phyloP scores from a whole-genome alignment of 805 yeast genomes.

The Zygosaccharomyces bisporus region DNA sequence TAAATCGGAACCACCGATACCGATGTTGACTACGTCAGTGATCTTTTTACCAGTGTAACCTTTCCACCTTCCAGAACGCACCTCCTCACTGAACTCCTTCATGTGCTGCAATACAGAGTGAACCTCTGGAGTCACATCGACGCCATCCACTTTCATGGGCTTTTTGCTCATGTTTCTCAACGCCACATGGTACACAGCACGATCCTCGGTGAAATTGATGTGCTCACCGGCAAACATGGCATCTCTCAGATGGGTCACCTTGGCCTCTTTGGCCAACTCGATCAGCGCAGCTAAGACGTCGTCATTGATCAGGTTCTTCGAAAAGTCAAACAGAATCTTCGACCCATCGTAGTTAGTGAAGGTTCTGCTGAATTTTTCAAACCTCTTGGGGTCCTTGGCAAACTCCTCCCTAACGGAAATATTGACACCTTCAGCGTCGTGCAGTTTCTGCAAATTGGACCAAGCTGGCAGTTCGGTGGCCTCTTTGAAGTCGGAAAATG shows the following conservation, averaged over 20 bases:
- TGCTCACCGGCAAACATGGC: constrained; percentile 89
- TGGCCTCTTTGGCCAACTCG: constrained; percentile 84
- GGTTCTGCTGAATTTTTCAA: constrained; percentile 68
- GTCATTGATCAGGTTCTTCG: constrained; percentile 89
- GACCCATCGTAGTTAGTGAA: constrained; percentile 85
- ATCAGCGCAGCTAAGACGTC: constrained; percentile 66
- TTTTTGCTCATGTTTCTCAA: constrained; percentile 86
- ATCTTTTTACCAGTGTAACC: constrained; percentile 95
- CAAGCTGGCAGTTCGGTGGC: constrained; percentile 79
- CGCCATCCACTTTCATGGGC: constrained; percentile 85
- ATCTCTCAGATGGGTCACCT: constrained; percentile 81
- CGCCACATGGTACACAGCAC: constrained; percentile 97
- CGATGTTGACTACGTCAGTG: constrained; percentile 93
- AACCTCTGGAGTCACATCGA: constrained; percentile 87
- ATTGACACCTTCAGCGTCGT: constrained; percentile 63
- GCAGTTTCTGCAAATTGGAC: constrained; percentile 68
- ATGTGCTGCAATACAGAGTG: constrained; percentile 89
- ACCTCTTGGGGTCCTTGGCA: constrained; percentile 67
- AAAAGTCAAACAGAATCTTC: constrained; percentile 87
- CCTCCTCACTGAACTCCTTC: constrained; percentile 88
- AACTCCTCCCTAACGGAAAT: constrained; percentile 78
- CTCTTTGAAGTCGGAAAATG: constrained; percentile 50
- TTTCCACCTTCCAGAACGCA: constrained; percentile 92
- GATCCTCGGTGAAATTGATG: constrained; percentile 92
- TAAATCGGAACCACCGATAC: constrained; percentile 98